phyloP scores from a whole-genome alignment of 148 eudicot genomes.

The Simmondsia chinensis region DNA sequence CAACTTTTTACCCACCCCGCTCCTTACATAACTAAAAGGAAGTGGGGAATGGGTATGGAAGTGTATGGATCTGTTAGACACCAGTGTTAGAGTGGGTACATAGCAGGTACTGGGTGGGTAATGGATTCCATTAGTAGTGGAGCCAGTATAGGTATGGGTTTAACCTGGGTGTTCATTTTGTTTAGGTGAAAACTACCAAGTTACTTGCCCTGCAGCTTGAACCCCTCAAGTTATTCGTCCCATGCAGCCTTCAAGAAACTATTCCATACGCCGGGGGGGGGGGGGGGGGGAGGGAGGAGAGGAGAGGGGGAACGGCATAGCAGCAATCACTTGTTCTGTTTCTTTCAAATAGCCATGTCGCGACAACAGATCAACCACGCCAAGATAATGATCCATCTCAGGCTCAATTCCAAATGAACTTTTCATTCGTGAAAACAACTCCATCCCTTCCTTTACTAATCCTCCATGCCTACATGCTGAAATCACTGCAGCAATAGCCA shows the following conservation, averaged over 20 bases:
- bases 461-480: conserved; percentile 77
- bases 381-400: conserved; percentile 58
- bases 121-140: too few relatives aligned
- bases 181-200: conserved; percentile 4
- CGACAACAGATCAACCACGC: conserved; percentile 54
- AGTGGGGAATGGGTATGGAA: too few relatives aligned
- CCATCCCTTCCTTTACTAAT: conserved; percentile 51
- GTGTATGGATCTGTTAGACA: too few relatives aligned
- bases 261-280: conserved; percentile 54
- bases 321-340: conserved; percentile 46
- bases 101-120: too few relatives aligned
- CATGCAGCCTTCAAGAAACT: conserved; percentile 51
- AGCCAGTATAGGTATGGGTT: too few relatives aligned
- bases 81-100: too few relatives aligned
- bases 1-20: too few relatives aligned
- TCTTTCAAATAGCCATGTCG: conserved; percentile 57
- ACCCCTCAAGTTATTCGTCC: conserved; percentile 14
- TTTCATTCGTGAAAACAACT: conserved; percentile 44
- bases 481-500: conserved; percentile 45
- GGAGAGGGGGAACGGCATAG: conserved; percentile 63
- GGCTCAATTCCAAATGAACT: conserved; percentile 40
- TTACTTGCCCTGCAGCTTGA: conserved; percentile 2
- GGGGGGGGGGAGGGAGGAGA: conserved; percentile 48
- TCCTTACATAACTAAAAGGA: too few relatives aligned
- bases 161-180: too few relatives aligned